Evolutionary conservation across 352 stramenopile genomes (phyloP).

Genomic region (Phytophthora meadii): DNA sequence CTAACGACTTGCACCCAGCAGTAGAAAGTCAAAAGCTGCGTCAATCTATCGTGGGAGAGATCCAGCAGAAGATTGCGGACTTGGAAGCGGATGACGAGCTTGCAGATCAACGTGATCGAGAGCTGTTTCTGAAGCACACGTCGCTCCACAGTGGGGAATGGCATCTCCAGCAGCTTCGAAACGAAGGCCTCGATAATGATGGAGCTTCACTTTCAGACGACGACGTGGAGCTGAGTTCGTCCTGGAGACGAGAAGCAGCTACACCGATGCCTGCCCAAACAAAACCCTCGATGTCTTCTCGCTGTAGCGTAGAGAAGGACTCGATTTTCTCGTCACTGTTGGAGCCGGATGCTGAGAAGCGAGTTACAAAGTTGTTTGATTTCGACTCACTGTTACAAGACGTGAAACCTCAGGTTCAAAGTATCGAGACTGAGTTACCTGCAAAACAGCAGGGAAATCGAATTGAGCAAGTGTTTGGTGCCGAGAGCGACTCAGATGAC

Average conservation of each 20-base stretch:
- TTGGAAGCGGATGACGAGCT: slow-evolving; percentile 49
- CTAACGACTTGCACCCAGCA: background rate
- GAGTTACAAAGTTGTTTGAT: slow-evolving; percentile 47
- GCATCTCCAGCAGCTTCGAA: slow-evolving; percentile 30
- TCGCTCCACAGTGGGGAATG: slow-evolving; percentile 44
- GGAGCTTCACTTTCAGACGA: slow-evolving; percentile 22
- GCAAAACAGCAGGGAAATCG: background rate
- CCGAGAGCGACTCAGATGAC: slow-evolving; percentile 23
- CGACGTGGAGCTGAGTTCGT: slow-evolving; percentile 27
- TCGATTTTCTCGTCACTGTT: slow-evolving; percentile 38
- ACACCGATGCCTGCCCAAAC: background rate
- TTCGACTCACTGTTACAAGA: slow-evolving; percentile 62
- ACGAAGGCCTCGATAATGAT: slow-evolving; percentile 15
- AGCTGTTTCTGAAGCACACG: slow-evolving; percentile 53
- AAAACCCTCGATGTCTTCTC: background rate
- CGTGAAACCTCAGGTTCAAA: background rate
- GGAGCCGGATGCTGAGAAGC: background rate
- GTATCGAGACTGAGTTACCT: background rate
- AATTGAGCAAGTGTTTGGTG: slow-evolving; percentile 4
- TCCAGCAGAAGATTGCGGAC: slow-evolving; percentile 54
- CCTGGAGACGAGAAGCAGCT: slow-evolving; percentile 23
- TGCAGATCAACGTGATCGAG: slow-evolving; percentile 37
- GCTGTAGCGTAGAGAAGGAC: background rate
- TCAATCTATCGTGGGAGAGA: slow-evolving; percentile 51
- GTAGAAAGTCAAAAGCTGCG: slow-evolving; percentile 23